phyloP scores from a whole-genome alignment of 1,284 basidiomycete genomes.

The Naganishia sp. region DNA sequence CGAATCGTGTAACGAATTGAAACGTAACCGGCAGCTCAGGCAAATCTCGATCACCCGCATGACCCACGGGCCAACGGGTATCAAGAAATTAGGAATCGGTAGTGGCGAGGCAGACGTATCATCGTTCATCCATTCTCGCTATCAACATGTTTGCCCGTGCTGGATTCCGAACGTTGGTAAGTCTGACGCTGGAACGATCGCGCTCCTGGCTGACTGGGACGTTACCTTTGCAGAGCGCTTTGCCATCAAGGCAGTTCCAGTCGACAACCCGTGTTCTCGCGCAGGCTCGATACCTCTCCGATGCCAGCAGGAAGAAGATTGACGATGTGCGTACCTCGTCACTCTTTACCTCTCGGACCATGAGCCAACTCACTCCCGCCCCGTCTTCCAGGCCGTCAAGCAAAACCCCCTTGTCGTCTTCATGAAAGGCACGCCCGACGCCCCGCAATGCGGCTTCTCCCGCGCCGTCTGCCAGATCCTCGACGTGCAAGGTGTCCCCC shows the following conservation, averaged over 20 bases:
- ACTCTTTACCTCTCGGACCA: background rate
- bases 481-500: slow-evolving; percentile 78
- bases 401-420: slow-evolving; percentile 80
- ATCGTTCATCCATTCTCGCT: background rate
- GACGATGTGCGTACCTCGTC: slow-evolving; percentile 49
- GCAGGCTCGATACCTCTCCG: slow-evolving; percentile 53
- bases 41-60: background rate
- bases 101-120: background rate
- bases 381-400: slow-evolving; percentile 60
- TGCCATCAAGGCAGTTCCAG: slow-evolving; percentile 46
- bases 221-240: slow-evolving; percentile 41
- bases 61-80: background rate
- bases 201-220: background rate
- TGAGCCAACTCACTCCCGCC: background rate
- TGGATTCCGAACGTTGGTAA: slow-evolving; percentile 49
- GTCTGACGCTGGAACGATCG: slow-evolving; percentile 19
- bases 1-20: background rate
- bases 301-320: slow-evolving; percentile 56
- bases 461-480: slow-evolving; percentile 89
- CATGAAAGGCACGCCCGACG: slow-evolving; percentile 84
- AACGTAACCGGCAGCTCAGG: too few species aligned
- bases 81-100: too few species aligned
- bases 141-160: slow-evolving; percentile 48
- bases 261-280: slow-evolving; percentile 41
- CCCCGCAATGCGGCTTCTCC: slow-evolving; percentile 83